phyloP scores from a whole-genome alignment of 805 yeast genomes.

The Kuraishia hungarica region DNA sequence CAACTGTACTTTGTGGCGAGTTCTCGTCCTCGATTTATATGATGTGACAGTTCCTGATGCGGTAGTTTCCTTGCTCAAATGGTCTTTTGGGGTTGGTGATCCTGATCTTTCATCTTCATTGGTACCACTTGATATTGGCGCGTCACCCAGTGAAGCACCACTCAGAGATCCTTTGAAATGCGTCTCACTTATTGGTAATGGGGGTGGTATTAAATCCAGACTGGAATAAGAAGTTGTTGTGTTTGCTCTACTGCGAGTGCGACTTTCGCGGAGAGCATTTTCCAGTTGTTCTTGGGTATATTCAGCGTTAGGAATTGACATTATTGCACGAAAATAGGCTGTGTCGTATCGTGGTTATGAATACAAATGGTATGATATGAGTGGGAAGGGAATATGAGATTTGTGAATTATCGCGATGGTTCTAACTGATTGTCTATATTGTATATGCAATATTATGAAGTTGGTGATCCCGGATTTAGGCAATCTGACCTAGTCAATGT shows the following conservation, averaged over 20 bases:
- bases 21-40: conserved; percentile 2
- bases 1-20: conserved; percentile 15
- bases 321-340: too few species aligned
- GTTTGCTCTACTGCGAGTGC: neutral
- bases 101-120: too few species aligned
- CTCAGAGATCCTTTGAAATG: too few species aligned
- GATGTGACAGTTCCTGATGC: neutral
- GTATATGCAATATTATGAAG: too few species aligned
- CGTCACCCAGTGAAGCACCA: neutral
- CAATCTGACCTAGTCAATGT: too few species aligned
- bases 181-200: neutral
- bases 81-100: neutral
- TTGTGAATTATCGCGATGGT: too few species aligned
- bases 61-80: too few species aligned
- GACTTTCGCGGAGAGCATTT: neutral
- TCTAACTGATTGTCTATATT: too few species aligned
- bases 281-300: neutral
- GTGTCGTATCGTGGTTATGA: too few species aligned
- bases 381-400: too few species aligned
- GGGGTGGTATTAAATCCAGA: neutral
- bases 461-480: too few species aligned
- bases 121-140: neutral
- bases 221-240: neutral
- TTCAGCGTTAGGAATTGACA: neutral
- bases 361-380: too few species aligned